A percentile compares a stretch with the other conserved stretches of the same genome.
These are phyloP conservation scores for Umbelopsis isabellina DNA, from an alignment of 192 early-diverging fungal genomes.

Conservation along the genomic window DNA sequence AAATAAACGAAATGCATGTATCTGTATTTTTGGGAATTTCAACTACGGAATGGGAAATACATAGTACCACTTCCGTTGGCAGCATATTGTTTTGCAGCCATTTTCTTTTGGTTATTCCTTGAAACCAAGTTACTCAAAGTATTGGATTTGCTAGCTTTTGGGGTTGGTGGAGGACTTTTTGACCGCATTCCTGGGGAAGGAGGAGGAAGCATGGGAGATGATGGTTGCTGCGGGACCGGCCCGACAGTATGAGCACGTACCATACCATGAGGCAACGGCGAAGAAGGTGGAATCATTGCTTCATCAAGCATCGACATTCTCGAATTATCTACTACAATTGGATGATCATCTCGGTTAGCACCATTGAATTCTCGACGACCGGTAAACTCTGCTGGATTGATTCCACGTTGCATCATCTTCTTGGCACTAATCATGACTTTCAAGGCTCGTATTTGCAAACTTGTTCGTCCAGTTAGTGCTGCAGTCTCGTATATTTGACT, in stretches of 20 bases:
- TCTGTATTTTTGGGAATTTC: not conserved
- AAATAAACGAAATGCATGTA: too few relatives aligned
- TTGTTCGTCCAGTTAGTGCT: conserved; percentile 61
- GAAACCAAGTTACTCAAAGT: conserved; percentile 1
- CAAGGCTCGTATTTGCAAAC: conserved; percentile 62
- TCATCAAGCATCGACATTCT: conserved; percentile 19
- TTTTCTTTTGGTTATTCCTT: conserved; percentile 13
- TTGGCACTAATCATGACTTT: conserved; percentile 56
- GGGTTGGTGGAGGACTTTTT: not conserved
- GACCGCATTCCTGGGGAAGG: not conserved
- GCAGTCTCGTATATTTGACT: conserved; percentile 69
- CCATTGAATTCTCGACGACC: conserved; percentile 3
- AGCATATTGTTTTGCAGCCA: conserved; percentile 14
- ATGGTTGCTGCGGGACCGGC: conserved; percentile 9
- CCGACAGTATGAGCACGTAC: conserved; percentile 8
- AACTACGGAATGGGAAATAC: conserved; percentile 7
- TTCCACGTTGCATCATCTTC: conserved; percentile 49
- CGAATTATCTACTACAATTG: not conserved
- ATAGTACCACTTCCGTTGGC: not conserved
- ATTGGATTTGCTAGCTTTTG: conserved; percentile 15
- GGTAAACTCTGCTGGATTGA: conserved; percentile 7
- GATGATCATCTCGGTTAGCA: not conserved
- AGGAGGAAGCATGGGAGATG: not conserved
- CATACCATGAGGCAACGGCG: conserved; percentile 8
- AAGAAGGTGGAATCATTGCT: conserved; percentile 7